These are phyloP conservation scores for Ochromonadaceae sp. DNA, from an alignment of 352 stramenopile genomes.

Conservation along the genomic window DNA sequence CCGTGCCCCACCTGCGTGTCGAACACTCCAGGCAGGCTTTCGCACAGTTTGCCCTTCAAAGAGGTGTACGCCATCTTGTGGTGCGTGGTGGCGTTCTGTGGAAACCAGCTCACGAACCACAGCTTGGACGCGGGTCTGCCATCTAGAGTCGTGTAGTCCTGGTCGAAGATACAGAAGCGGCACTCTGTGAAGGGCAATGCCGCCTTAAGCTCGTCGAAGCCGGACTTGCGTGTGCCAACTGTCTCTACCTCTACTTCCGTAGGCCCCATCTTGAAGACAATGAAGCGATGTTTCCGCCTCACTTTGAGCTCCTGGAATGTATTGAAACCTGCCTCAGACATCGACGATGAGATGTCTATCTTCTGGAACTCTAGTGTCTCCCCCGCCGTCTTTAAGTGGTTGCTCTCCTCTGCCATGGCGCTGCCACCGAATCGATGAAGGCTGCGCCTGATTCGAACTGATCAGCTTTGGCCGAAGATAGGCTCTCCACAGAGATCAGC, in stretches of 20 bases:
- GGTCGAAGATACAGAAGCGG: constrained; percentile 27
- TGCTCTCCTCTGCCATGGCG: too few species aligned
- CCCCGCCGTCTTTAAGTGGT: too few species aligned
- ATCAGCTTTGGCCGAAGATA: too few species aligned
- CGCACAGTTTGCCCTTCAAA: neutral
- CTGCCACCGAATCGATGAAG: too few species aligned
- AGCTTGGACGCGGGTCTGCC: constrained; percentile 30
- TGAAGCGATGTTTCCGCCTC: neutral
- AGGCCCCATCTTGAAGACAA: constrained; percentile 1
- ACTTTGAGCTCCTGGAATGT: constrained; percentile 8
- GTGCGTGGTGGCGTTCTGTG: constrained; percentile 28
- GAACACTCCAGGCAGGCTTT: neutral
- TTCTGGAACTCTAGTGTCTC: too few species aligned
- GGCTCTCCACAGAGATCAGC: too few species aligned
- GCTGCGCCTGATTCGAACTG: too few species aligned
- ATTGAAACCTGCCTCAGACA: too few species aligned
- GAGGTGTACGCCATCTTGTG: constrained; percentile 27
- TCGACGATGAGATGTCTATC: too few species aligned
- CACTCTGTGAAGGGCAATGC: constrained; percentile 32
- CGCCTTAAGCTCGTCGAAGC: constrained; percentile 22
- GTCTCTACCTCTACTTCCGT: constrained; percentile 5
- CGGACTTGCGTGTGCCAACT: neutral
- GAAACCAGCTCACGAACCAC: constrained; percentile 31
- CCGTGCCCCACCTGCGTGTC: constrained; percentile 9
- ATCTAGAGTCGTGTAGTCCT: constrained; percentile 29